Base-by-base conservation (phyloP, 75 land plant genomes). In the Picea glauca region DNA sequence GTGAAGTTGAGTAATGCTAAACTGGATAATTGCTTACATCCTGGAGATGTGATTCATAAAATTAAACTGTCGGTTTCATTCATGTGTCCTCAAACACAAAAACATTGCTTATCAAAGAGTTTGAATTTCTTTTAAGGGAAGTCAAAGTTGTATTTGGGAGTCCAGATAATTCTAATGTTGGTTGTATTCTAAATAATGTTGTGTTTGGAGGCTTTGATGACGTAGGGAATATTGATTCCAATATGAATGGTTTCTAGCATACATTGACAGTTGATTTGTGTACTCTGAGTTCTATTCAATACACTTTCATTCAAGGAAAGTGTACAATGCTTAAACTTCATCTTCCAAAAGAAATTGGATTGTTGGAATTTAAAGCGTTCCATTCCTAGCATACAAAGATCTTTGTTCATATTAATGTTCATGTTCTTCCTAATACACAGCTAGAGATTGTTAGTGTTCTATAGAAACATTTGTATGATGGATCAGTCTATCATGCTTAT, bases 301-400 rank as follows among this genome's bases (percentile, higher is more conserved):
- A 26, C 26, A 26, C 26, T 26, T 26, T 26, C 26, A 26, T 26
- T 26, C 26, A 26, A 26, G 26, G 91, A 13, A 77, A 43, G 13
- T 91, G 93, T 73, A 76, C 1, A 32, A 23, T 92, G 20, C 84
- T 85, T 40, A 5, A 83, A 21, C 80, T 92, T 63, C 40, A 76
- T 20, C 58, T 88, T 4, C 92, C 94, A 63, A 63, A 62, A 35
- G 60, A 54, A 65, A 77, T 67, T 77, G 90, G 87, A 54, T 33
- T 18, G n/a, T 82, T 89, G 76, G 56, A 73, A 58, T 84, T 89
- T 75, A 38, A 54, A 33, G 87, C 86, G 38, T 58, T 60, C 57
- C 94, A 92, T 62, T 79, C 88, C 20, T 65, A 23, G 13, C 81
- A 89, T 58, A 83, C 83, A 8, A 90, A 90, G 77, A 86, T 92